phyloP scores from a whole-genome alignment of 2,329 filamentous ascomycete species.

The Ophiocordyceps polyrhachis-furcata region DNA sequence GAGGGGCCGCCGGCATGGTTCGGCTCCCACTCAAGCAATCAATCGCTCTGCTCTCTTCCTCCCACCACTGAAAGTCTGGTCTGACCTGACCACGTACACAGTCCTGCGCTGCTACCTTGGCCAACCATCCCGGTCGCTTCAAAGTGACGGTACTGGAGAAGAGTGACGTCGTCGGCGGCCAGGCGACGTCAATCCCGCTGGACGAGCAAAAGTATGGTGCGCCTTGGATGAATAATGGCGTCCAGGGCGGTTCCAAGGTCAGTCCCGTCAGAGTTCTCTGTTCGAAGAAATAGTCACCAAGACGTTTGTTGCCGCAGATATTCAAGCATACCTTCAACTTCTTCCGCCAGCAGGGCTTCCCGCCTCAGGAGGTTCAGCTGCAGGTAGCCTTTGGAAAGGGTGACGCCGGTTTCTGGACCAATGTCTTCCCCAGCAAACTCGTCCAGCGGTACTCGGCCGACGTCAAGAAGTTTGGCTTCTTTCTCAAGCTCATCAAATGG shows the following conservation, averaged over 20 bases:
- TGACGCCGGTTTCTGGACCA: constrained; percentile 41
- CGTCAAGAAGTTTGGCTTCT: constrained; percentile 34
- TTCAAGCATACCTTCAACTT: constrained; percentile 51
- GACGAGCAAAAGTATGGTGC: constrained; percentile 37
- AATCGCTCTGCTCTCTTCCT: not conserved
- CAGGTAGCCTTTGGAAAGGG: constrained; percentile 46
- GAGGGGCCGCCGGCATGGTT: constrained; percentile 43
- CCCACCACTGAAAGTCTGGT: not conserved
- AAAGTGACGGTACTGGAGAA: constrained; percentile 44
- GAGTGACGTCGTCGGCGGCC: constrained; percentile 38
- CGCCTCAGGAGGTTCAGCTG: constrained; percentile 37
- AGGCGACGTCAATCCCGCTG: constrained; percentile 40
- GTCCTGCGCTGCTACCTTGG: constrained; percentile 48
- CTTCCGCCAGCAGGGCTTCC: constrained; percentile 36
- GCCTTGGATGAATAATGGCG: constrained; percentile 42
- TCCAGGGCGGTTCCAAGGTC: constrained; percentile 35
- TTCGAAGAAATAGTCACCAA: not conserved
- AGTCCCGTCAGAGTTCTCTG: not conserved
- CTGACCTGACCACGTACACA: constrained; percentile 7
- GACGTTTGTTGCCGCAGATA: constrained; percentile 25
- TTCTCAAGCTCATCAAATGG: constrained; percentile 38
- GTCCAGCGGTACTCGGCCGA: constrained; percentile 35
- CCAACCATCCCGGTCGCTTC: constrained; percentile 46
- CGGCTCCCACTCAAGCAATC: not conserved
- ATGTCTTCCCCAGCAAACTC: constrained; percentile 42